Evolutionary conservation across 805 yeast genomes (phyloP).

Genomic region (Zygoascus flipseniorum): DNA sequence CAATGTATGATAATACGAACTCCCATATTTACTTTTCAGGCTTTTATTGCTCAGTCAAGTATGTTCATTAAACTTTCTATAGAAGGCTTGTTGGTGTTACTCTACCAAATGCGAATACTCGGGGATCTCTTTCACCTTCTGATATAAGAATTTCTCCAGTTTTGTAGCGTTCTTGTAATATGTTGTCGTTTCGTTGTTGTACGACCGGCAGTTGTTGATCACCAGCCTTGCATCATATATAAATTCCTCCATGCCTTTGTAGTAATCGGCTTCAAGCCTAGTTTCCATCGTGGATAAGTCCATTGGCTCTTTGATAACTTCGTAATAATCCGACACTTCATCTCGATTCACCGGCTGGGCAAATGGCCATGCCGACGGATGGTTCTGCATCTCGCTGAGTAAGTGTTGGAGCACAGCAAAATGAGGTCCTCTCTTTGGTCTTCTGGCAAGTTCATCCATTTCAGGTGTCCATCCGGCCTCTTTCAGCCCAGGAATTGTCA

Average conservation of each 20-base stretch:
- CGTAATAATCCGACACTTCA: slow-evolving; percentile 94
- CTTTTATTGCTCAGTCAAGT: neutral
- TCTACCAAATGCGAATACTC: slow-evolving; percentile 82
- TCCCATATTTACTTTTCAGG: neutral
- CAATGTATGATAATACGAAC: neutral
- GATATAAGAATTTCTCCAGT: slow-evolving; percentile 78
- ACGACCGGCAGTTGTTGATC: slow-evolving; percentile 84
- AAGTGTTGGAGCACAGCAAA: slow-evolving; percentile 87
- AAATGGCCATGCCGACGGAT: slow-evolving; percentile 98
- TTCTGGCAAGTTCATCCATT: slow-evolving; percentile 93
- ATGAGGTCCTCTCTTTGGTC: slow-evolving; percentile 92
- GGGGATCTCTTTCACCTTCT: slow-evolving; percentile 80
- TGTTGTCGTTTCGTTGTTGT: slow-evolving; percentile 90
- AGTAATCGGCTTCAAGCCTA: slow-evolving; percentile 84
- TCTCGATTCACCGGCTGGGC: slow-evolving; percentile 85
- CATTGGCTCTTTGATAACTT: slow-evolving; percentile 96
- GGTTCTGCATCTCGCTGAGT: slow-evolving; percentile 80
- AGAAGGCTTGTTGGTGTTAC: too few species aligned
- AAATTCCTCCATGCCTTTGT: slow-evolving; percentile 84
- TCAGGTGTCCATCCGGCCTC: slow-evolving; percentile 98
- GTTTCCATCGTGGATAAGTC: slow-evolving; percentile 93
- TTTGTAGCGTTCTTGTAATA: slow-evolving; percentile 92
- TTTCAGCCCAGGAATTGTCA: slow-evolving; percentile 77
- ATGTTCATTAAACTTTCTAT: neutral
- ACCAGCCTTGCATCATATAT: slow-evolving; percentile 80